Conservation (phyloP, 129 eudicot genomes). For the Saussurea involucrata region DNA sequence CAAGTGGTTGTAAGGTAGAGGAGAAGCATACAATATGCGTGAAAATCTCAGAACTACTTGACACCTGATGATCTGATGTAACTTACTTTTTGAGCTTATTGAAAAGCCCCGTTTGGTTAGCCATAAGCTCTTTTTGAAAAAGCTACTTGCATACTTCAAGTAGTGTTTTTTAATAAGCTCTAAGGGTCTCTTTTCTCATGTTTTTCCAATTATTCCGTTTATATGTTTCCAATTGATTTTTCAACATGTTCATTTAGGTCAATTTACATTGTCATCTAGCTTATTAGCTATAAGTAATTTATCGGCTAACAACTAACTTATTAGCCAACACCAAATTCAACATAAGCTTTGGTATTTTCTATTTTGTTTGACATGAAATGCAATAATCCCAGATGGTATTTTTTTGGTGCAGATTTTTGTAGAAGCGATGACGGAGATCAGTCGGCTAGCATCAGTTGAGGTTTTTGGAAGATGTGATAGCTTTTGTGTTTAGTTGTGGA, state of each 20-base stretch:
- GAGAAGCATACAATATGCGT: neutral
- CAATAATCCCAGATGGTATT: neutral
- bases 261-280: neutral
- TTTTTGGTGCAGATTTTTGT: slow-evolving; percentile 1
- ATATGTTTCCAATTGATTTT: neutral
- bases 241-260: neutral
- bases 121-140: neutral
- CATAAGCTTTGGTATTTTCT: neutral
- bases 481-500: slow-evolving; percentile 11
- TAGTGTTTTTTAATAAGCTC: neutral
- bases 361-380: neutral
- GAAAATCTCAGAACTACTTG: neutral
- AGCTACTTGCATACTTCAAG: neutral
- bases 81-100: neutral
- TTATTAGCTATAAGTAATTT: too few species aligned
- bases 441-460: slow-evolving; percentile 19
- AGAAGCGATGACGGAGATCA: slow-evolving; percentile 17
- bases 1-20: neutral
- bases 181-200: neutral
- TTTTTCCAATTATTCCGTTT: too few species aligned
- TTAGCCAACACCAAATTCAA: neutral
- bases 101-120: neutral
- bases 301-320: neutral
- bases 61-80: neutral
- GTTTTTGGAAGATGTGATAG: slow-evolving; percentile 5